phyloP scores from a whole-genome alignment of 768 basidiomycete species.

The Boletus reticuloceps region DNA sequence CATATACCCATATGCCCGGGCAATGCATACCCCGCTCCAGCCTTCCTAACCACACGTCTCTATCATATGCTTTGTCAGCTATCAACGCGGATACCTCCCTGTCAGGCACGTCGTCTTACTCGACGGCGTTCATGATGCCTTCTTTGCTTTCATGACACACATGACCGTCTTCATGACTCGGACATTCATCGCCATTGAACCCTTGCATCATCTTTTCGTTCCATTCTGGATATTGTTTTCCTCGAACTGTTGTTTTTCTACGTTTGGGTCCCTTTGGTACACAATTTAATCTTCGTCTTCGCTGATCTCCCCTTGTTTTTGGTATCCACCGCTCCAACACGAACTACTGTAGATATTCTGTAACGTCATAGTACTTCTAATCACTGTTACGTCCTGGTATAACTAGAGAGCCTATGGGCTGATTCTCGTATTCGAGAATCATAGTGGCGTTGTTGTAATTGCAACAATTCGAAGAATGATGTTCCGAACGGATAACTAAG shows the following conservation, averaged over 20 bases:
- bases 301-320: conserved; percentile 14
- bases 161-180: conserved; percentile 22
- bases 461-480: conserved; percentile 81
- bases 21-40: conserved; percentile 36
- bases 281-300: conserved; percentile 20
- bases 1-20: conserved; percentile 30
- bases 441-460: conserved; percentile 57
- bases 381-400: conserved; percentile 35
- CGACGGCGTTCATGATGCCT: conserved; percentile 31
- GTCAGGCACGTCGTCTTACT: conserved; percentile 24
- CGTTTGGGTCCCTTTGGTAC: conserved; percentile 9
- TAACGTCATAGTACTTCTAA: conserved; percentile 28
- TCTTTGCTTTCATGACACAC: conserved; percentile 32
- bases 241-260: conserved; percentile 18
- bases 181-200: conserved; percentile 24
- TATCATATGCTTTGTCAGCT: conserved; percentile 44
- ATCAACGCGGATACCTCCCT: conserved; percentile 27
- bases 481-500: conserved; percentile 79
- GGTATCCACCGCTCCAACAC: conserved; percentile 19
- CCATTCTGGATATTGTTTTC: conserved; percentile 30
- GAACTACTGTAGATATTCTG: conserved; percentile 34
- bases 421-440: conserved; percentile 67
- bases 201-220: conserved; percentile 15
- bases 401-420: conserved; percentile 56
- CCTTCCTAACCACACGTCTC: conserved; percentile 35